phyloP scores from a whole-genome alignment of 768 basidiomycete species.

The Boletus rufocinnamomeus region DNA sequence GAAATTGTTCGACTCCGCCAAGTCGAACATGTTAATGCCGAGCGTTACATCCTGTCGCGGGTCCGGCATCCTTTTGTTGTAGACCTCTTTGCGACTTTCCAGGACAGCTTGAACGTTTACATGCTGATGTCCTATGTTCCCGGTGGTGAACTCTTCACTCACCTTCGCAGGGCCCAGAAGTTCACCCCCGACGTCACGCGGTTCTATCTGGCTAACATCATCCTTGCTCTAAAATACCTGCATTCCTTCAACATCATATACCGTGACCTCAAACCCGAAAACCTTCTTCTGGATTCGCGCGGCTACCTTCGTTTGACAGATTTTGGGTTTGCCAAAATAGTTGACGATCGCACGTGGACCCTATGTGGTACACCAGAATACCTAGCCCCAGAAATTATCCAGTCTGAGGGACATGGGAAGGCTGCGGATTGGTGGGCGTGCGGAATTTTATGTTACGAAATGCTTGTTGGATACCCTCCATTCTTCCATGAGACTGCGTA shows the following conservation, averaged over 20 bases:
- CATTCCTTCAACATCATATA: constrained; percentile 98
- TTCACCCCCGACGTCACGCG: constrained; percentile 98
- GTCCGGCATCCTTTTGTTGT: constrained; percentile 96
- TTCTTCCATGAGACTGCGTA: constrained; percentile 99
- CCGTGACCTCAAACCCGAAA: constrained; percentile 98
- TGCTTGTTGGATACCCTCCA: constrained; percentile 98
- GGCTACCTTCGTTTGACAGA: constrained; percentile 96
- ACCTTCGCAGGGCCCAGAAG: constrained; percentile 88
- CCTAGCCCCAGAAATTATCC: constrained; percentile 97
- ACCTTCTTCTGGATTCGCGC: constrained; percentile 89
- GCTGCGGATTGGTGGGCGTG: constrained; percentile 99
- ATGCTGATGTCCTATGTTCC: constrained; percentile 97
- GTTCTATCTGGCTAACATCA: constrained; percentile 95
- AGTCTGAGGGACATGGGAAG: constrained; percentile 96
- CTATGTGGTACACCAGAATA: constrained; percentile 96
- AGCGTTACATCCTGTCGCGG: constrained; percentile 89
- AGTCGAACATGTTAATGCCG: constrained; percentile 97
- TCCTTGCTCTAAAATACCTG: constrained; percentile 91
- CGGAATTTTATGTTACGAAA: constrained; percentile 96
- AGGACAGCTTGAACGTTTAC: constrained; percentile 96
- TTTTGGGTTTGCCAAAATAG: constrained; percentile 97
- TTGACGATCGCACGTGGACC: constrained; percentile 97
- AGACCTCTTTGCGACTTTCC: constrained; percentile 93
- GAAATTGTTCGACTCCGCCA: constrained; percentile 90
- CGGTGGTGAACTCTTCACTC: constrained; percentile 97